Percentiles rank a stretch among this genome's conserved stretches.
These are phyloP conservation scores for Carallia brachiata DNA, from an alignment of 345 rosid species.

Conservation along the genomic window DNA sequence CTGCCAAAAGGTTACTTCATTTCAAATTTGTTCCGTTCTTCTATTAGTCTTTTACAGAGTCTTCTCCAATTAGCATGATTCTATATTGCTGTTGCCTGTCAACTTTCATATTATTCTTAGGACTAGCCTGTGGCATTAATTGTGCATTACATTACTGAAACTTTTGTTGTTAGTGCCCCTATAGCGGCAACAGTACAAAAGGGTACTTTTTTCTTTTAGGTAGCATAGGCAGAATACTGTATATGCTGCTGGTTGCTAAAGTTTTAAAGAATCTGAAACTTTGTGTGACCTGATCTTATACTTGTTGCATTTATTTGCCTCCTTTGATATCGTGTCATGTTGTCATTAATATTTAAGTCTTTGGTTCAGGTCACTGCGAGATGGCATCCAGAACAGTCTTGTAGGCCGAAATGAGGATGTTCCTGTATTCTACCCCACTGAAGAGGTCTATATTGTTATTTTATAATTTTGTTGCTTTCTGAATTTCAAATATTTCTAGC, in stretches of 20 bases:
- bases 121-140: background rate
- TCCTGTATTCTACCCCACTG: slow-evolving; percentile 89
- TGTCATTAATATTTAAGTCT: slow-evolving; percentile 20
- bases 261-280: no score
- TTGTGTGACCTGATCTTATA: no score
- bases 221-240: background rate
- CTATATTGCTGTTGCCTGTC: background rate
- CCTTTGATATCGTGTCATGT: slow-evolving; percentile 11
- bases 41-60: background rate
- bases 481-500: background rate
- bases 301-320: slow-evolving; percentile 1
- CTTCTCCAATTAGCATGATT: slow-evolving; percentile 1
- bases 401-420: slow-evolving; percentile 78
- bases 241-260: no score
- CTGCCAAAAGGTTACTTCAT: slow-evolving; percentile 79
- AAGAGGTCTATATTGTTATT: slow-evolving; percentile 61
- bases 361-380: slow-evolving; percentile 64
- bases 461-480: slow-evolving; percentile 16
- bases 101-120: background rate
- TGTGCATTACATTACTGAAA: background rate
- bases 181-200: background rate
- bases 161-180: background rate
- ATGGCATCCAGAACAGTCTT: slow-evolving; percentile 78
- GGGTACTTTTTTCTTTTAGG: background rate
- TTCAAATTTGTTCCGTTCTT: background rate